These are phyloP conservation scores for Zygosaccharomyces bisporus DNA, from an alignment of 805 yeast species.

Conservation along the genomic window DNA sequence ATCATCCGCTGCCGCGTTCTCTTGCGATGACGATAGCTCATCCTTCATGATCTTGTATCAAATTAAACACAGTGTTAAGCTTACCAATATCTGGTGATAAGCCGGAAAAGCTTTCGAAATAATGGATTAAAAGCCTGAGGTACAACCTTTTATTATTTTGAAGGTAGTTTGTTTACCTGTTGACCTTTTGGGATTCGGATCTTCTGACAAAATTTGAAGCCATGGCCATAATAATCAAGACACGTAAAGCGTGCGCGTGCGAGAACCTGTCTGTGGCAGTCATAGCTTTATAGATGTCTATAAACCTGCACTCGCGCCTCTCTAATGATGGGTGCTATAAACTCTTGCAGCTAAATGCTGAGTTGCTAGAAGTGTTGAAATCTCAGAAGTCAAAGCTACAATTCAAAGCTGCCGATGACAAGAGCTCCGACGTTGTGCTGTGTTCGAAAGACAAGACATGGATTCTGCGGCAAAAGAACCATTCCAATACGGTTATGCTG, in stretches of 20 bases:
- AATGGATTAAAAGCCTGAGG: not conserved
- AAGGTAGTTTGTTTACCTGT: constrained; percentile 2
- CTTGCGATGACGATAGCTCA: constrained; percentile 1
- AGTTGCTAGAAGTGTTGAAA: constrained; percentile 39
- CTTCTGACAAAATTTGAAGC: not conserved
- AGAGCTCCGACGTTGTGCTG: constrained; percentile 48
- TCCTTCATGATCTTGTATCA: constrained; percentile 1
- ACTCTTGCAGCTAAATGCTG: constrained; percentile 52
- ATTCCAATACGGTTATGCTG: constrained; percentile 76
- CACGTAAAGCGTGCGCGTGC: not conserved
- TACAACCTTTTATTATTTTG: constrained; percentile 1
- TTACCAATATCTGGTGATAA: no score
- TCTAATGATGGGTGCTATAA: constrained; percentile 39
- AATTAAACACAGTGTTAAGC: no score
- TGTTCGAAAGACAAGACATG: constrained; percentile 60
- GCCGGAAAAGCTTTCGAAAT: no score
- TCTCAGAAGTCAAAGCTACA: constrained; percentile 9
- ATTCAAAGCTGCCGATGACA: constrained; percentile 29
- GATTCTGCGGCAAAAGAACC: constrained; percentile 72
- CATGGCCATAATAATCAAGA: constrained; percentile 2
- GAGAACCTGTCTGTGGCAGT: not conserved
- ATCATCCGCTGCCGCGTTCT: constrained; percentile 3
- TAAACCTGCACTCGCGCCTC: constrained; percentile 22
- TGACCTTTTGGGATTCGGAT: constrained; percentile 2
- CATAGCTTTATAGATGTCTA: constrained; percentile 9